Evolutionary conservation across 208 protist genomes (phyloP), one percentile per base, ranked within the genome.

Genomic region (Leishmania arabica): DNA sequence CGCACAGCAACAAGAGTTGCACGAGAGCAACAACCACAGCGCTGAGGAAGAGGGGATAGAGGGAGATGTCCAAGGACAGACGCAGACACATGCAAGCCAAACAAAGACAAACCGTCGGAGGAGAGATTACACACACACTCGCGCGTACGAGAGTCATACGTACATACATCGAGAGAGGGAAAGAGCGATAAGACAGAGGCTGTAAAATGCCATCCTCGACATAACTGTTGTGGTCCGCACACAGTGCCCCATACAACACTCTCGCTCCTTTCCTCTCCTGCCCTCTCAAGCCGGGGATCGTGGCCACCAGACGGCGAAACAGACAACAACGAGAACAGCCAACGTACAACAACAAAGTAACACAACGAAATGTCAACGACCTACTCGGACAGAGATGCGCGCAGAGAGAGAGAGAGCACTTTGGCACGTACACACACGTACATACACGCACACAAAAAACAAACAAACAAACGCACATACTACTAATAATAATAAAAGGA

Each of bases 81-180:
- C n/a, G 21, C 69, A 74, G 40, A 37, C 3, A 21, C 70, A 74
- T 19, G 13, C 17, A 54, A 45, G 70, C 47, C 7, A 51, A n/a
- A 37, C 4, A 37, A 15, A 11, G 62, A 15, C n/a, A 66, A 3
- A 7, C 62, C 62, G 15, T 21, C 31, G 5, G 31, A 2, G 62
- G 31, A 66, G 31, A 24, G 9, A 40, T 31, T 8, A 0, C 13
- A 37, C 31, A 40, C 31, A 40, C 62, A 8, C 8, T 5, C 27
- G 17, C 31, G 21, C 31, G 31, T 19, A 31, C 13, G 62, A 40
- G 62, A 66, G 31, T 0, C 62, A 66, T 66, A 66, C 31, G 13
- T 3, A 79, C 17, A 75, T n/a, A 56, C n/a, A 72, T 17, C 21
- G 58, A 84, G 58, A 78, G 24, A 83, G 72, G 17, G 53, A 58